A percentile compares a stretch with the other conserved stretches of the same genome.
phyloP scores from a whole-genome alignment of 129 eudicot genomes.

The Escallonia herrerae region DNA sequence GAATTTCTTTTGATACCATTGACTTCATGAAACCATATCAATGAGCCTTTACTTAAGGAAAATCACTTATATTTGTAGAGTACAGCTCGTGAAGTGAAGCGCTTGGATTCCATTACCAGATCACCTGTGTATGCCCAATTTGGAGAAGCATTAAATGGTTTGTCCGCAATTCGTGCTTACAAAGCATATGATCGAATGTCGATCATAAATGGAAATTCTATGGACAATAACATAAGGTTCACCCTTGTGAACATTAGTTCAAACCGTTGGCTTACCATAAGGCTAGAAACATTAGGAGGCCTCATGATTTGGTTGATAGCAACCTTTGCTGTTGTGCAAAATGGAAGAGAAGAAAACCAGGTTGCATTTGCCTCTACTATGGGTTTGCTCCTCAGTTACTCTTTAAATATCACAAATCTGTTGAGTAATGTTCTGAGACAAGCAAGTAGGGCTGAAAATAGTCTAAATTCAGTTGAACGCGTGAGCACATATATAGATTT shows the following conservation, averaged over 20 bases:
- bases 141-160: slow-evolving; percentile 90
- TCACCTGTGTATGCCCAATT: slow-evolving; percentile 95
- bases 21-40: too few species aligned
- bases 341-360: slow-evolving; percentile 67
- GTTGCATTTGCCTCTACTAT: slow-evolving; percentile 86
- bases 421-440: slow-evolving; percentile 71
- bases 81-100: slow-evolving; percentile 95
- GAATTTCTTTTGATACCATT: too few species aligned
- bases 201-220: slow-evolving; percentile 63
- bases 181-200: slow-evolving; percentile 90
- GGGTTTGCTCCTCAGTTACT: slow-evolving; percentile 88
- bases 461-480: slow-evolving; percentile 87
- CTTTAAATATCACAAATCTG: slow-evolving; percentile 73
- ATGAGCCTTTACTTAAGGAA: too few species aligned
- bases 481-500: slow-evolving; percentile 80
- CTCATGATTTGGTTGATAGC: slow-evolving; percentile 95
- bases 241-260: slow-evolving; percentile 74
- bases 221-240: slow-evolving; percentile 85
- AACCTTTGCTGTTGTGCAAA: slow-evolving; percentile 90
- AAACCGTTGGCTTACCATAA: slow-evolving; percentile 88
- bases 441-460: slow-evolving; percentile 91
- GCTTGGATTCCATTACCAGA: slow-evolving; percentile 81
- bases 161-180: slow-evolving; percentile 85
- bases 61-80: slow-evolving; percentile 36
- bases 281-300: slow-evolving; percentile 84